Conservation (phyloP, 257 asterid genomes). For the Pogostemon cablin region DNA sequence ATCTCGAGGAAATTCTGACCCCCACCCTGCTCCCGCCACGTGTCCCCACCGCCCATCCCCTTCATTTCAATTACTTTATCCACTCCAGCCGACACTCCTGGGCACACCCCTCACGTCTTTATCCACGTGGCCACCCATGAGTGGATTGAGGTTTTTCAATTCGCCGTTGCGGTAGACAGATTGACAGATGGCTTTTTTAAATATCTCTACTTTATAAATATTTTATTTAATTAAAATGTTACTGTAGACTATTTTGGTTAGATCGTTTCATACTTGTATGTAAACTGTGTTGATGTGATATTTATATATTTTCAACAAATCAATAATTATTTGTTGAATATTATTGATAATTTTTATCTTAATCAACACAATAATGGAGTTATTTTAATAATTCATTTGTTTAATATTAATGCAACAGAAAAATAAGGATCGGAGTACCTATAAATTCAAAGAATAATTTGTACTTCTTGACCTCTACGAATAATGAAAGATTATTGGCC, state of each 20-base stretch:
- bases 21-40: slow-evolving; percentile 41
- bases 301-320: background rate
- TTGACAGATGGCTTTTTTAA: background rate
- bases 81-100: slow-evolving; percentile 59
- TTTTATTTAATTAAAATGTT: background rate
- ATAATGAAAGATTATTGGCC: no score
- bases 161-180: slow-evolving; percentile 12
- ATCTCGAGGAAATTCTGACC: slow-evolving; percentile 36
- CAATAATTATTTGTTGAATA: slow-evolving; percentile 10
- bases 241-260: background rate
- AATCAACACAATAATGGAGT: slow-evolving; percentile 11
- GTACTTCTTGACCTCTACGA: no score
- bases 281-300: background rate
- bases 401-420: background rate
- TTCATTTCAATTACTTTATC: slow-evolving; percentile 13
- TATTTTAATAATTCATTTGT: background rate
- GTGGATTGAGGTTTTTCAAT: slow-evolving; percentile 23
- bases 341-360: background rate
- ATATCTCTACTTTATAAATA: background rate
- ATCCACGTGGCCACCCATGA: slow-evolving; percentile 22
- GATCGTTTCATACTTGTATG: background rate
- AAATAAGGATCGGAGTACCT: no score
- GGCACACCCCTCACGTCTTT: slow-evolving; percentile 32
- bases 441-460: no score
- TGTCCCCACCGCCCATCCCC: slow-evolving; percentile 37